Evolutionary conservation across 139 green algal genomes (phyloP), one percentile per base, ranked within the genome.

Genomic region (Tetradesmus lagerheimii): DNA sequence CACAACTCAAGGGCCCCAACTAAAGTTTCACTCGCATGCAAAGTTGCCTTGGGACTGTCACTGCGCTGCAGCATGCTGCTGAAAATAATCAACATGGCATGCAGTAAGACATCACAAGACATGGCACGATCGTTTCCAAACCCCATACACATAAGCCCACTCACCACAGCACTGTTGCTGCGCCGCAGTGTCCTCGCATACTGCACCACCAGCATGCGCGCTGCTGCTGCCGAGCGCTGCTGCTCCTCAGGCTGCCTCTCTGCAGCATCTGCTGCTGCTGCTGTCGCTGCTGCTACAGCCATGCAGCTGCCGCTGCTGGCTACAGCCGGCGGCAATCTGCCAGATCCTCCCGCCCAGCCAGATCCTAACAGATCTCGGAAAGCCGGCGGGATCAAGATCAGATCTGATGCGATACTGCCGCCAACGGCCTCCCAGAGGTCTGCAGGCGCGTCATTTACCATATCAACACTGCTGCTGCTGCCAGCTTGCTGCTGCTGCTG

Each of bases 141-240:
- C n/a, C n/a, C n/a, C n/a, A n/a, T n/a, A n/a, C n/a, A n/a, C n/a
- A n/a, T n/a, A n/a, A 37, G 71, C 15, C 31, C 9, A 45, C 75
- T 77, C 50, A 87, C 81, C 81, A 57, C 6, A 6, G 34, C 53
- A 50, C 57, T 71, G 57, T 2, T 35, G 18, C 81, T 78, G 29
- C 53, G 50, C 16, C 81, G 31, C 4, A 50, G 31, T 27, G 81
- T 62, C 4, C 81, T 12, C 4, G 81, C 81, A 77, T 87, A 87
- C 18, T 87, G 81, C 16, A 87, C 50, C 53, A 87, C 81, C 50
- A 87, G 34, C 81, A 87, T 87, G 8, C 53, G 81, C 25, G 81
- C 81, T 8, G 39, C 78, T 23, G 39, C 78, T 34, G 57, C 57
- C 14, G 57, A 71, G 12, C 57, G 53, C 81, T 76, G 81, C 81